A percentile compares a stretch with the other conserved stretches of the same genome.
Conservation (phyloP, 1,284 basidiomycete genomes). For the Sanghuangporus baumii region DNA sequence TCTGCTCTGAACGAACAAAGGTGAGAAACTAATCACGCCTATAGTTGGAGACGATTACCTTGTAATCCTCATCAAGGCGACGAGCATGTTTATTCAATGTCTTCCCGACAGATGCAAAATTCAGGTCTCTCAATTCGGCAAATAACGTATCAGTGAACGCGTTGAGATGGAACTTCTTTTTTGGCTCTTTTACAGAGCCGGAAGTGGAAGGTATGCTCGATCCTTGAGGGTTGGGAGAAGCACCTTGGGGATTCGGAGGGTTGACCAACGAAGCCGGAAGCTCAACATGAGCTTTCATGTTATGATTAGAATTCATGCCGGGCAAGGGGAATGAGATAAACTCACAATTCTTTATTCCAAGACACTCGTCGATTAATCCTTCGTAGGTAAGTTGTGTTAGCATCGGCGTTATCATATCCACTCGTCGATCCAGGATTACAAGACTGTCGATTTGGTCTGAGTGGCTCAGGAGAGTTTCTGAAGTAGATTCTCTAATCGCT, state of each 20-base stretch:
- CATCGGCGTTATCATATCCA: constrained; percentile 95
- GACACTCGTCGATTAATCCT: constrained; percentile 92
- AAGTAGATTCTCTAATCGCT: constrained; percentile 29
- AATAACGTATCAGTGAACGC: constrained; percentile 79
- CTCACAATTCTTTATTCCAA: constrained; percentile 87
- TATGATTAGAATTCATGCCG: neutral
- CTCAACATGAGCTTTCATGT: constrained; percentile 75
- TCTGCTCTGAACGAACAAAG: constrained; percentile 41
- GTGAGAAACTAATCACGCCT: constrained; percentile 21
- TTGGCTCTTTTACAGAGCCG: constrained; percentile 63
- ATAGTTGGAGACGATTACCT: constrained; percentile 40
- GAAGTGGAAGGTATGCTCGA: constrained; percentile 40
- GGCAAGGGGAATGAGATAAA: constrained; percentile 2
- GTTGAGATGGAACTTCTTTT: constrained; percentile 83
- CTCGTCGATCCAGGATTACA: constrained; percentile 84
- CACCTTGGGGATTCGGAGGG: constrained; percentile 29
- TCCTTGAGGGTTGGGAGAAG: constrained; percentile 33
- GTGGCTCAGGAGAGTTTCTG: constrained; percentile 36
- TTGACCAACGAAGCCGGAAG: constrained; percentile 77
- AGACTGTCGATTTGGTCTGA: constrained; percentile 77
- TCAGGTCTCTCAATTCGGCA: constrained; percentile 81
- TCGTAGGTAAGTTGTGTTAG: constrained; percentile 97
- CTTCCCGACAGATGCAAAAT: constrained; percentile 91
- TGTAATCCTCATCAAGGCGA: constrained; percentile 88
- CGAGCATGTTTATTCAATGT: constrained; percentile 79